Conservation (phyloP, 2,329 filamentous ascomycete genomes). For the Neonectria ditissima region DNA sequence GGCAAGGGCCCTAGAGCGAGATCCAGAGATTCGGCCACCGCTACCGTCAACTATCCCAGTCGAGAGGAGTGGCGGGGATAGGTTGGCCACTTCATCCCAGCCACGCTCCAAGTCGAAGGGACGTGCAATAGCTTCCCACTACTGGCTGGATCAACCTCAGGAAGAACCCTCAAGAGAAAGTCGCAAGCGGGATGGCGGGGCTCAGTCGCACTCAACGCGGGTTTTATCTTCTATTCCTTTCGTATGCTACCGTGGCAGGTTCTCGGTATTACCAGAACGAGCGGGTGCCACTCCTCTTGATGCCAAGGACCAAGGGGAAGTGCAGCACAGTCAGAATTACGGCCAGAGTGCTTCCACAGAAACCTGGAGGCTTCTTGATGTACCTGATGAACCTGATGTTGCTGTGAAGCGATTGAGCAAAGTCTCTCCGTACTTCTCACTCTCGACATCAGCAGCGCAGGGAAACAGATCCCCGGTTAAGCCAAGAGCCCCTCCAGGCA, state of each 20-base stretch:
- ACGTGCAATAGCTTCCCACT: conserved; percentile 42
- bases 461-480: conserved; percentile 27
- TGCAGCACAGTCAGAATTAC: not conserved
- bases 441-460: conserved; percentile 23
- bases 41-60: conserved; percentile 12
- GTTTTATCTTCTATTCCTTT: conserved; percentile 14
- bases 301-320: not conserved
- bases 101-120: conserved; percentile 26
- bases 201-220: conserved; percentile 19
- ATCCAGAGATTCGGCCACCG: conserved; percentile 35
- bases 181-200: conserved; percentile 25
- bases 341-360: conserved; percentile 4
- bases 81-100: conserved; percentile 3
- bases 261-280: not conserved
- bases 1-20: conserved; percentile 45
- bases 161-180: conserved; percentile 28
- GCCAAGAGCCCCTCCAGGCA: conserved; percentile 56
- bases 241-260: conserved; percentile 4
- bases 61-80: conserved; percentile 5
- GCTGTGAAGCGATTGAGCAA: conserved; percentile 28
- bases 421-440: conserved; percentile 51
- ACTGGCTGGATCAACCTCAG: conserved; percentile 43
- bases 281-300: not conserved
- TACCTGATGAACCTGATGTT: conserved; percentile 12
- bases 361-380: conserved; percentile 6